These are phyloP conservation scores for Arthroderma sp. DNA, from an alignment of 2,329 filamentous ascomycete species.

Conservation along the genomic window DNA sequence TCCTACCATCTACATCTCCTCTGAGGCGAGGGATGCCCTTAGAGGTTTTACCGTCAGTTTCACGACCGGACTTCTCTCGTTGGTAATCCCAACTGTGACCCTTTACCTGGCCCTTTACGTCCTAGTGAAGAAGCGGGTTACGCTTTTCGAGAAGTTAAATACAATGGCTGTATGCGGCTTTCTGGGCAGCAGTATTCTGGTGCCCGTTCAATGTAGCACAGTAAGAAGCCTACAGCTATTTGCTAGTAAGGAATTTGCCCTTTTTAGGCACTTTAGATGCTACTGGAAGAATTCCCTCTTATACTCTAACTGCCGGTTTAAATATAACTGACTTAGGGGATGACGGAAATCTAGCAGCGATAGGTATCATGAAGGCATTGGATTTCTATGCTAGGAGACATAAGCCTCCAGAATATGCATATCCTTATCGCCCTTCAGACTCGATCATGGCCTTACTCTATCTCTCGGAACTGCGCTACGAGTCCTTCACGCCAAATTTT, in stretches of 20 bases:
- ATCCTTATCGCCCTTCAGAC: constrained; percentile 15
- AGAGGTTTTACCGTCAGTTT: constrained; percentile 5
- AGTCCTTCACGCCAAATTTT: constrained; percentile 31
- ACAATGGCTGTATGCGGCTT: constrained; percentile 8
- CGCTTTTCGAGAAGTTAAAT: constrained; percentile 6
- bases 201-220: constrained; percentile 21
- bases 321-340: constrained; percentile 1
- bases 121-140: constrained; percentile 8
- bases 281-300: not conserved
- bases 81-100: constrained; percentile 9
- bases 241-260: constrained; percentile 16
- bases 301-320: not conserved
- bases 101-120: constrained; percentile 12
- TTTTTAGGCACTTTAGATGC: not conserved
- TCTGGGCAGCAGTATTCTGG: constrained; percentile 11
- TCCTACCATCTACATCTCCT: not conserved
- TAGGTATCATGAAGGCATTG: constrained; percentile 29
- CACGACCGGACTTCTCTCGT: constrained; percentile 5
- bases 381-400: constrained; percentile 27
- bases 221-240: constrained; percentile 22
- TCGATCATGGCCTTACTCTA: constrained; percentile 21
- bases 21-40: constrained; percentile 7
- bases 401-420: constrained; percentile 21
- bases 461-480: constrained; percentile 30
- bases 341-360: constrained; percentile 19